Percentiles rank a stretch among this genome's conserved stretches.
phyloP scores from a whole-genome alignment of 2,329 filamentous ascomycete species.

The Capronia americana region DNA sequence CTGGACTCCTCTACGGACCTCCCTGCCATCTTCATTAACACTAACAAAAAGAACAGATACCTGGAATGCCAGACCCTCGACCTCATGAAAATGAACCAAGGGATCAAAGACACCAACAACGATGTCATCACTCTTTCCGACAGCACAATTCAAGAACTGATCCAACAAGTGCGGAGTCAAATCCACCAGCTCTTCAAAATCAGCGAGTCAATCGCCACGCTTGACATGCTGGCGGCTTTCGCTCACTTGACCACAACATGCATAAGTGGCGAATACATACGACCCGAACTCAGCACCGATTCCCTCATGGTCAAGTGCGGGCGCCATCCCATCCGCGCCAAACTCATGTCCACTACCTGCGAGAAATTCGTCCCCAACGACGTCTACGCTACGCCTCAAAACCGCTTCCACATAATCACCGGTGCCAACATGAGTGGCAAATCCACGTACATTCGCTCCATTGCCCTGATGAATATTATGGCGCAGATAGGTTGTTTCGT shows the following conservation, averaged over 20 bases:
- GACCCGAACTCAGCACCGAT: conserved; percentile 68
- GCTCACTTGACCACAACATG: conserved; percentile 70
- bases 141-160: conserved; percentile 72
- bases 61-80: conserved; percentile 88
- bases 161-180: conserved; percentile 72
- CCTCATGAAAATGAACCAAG: conserved; percentile 78
- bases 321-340: conserved; percentile 80
- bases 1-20: conserved; percentile 63
- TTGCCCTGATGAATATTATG: conserved; percentile 88
- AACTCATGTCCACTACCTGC: conserved; percentile 60
- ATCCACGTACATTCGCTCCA: conserved; percentile 87
- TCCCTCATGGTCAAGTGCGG: conserved; percentile 75
- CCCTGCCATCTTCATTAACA: conserved; percentile 78
- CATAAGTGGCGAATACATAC: conserved; percentile 64
- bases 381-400: conserved; percentile 79
- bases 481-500: conserved; percentile 92
- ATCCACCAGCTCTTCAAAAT: conserved; percentile 79
- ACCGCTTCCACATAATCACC: conserved; percentile 89
- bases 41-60: conserved; percentile 71
- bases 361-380: conserved; percentile 85
- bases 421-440: conserved; percentile 99
- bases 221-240: conserved; percentile 85
- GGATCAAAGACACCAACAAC: conserved; percentile 79
- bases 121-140: conserved; percentile 87
- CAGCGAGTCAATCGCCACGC: conserved; percentile 81